Evolutionary conservation across 2,329 filamentous ascomycete species (phyloP), one percentile per base, ranked within the genome.

Genomic region (Neofusicoccum cordaticola): DNA sequence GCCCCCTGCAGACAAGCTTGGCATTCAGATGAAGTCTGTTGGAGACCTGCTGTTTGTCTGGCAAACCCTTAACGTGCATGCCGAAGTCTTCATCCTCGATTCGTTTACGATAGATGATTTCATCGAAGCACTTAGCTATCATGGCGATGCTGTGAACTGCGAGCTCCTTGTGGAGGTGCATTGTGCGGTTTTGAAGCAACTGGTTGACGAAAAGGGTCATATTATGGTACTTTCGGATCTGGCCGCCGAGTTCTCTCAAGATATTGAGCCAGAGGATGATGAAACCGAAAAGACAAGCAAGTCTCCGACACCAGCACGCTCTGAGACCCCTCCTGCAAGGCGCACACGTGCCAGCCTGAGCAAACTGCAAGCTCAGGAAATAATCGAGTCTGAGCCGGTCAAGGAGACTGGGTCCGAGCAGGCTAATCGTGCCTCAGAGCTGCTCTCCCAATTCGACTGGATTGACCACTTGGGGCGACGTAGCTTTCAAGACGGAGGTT

Each of bases 101-200:
- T 98, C 94, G 0, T 99, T 99, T 74, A 98, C 94, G 0, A 96
- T 98, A 72, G 95, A 99, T 75, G 95, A 99, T 75, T 98, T 93
- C 71, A 84, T 97, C 4, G 90, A 98, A 74, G 90, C 93, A 0
- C 88, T 99, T 83, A 85, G 88, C 56, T 89, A 93, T 65, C 85
- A 90, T 0, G 92, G 88, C 0, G 85, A 89, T 39, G 87, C 92
- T 22, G 81, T 87, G 0, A 88, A 90, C 7, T 95, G 95, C 61
- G 90, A 97, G 73, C 82, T 99, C 0, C 89, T 97, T 69, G 88
- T 92, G 57, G 95, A 99, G 75, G 86, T 95, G 4, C 94, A 98
- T 76, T 99, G 95, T 75, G 89, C 94, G 0, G 87, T 97, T 2
- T 80, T 99, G 66, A 97, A 97, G 74, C 86, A 93, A 35, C 82